phyloP scores from a whole-genome alignment of 2,329 filamentous ascomycete genomes.

The Trichophyton mentagrophytes region DNA sequence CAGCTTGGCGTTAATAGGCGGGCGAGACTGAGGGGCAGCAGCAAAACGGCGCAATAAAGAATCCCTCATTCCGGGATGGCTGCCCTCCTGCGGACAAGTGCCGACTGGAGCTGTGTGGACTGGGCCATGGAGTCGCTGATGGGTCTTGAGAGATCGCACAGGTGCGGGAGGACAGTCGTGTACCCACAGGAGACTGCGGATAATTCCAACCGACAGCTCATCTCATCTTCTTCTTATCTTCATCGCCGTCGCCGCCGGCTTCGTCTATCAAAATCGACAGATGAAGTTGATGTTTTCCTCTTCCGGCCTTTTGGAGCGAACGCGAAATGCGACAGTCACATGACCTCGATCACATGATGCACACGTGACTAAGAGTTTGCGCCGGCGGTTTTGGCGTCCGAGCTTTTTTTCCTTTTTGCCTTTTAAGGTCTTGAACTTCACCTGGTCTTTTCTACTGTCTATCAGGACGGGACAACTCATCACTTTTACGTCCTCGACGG shows the following conservation, averaged over 20 bases:
- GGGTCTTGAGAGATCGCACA: not conserved
- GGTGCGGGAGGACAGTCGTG: not conserved
- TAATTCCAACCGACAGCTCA: not conserved
- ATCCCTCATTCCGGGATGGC: not conserved
- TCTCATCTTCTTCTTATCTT: not conserved
- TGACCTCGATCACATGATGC: no score
- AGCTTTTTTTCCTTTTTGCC: no score
- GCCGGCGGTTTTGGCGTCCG: no score
- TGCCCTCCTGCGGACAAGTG: not conserved
- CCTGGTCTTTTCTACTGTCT: no score
- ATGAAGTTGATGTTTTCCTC: no score
- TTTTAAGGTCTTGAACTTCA: no score
- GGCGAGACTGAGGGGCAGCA: not conserved
- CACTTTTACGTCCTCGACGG: not conserved
- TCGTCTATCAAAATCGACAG: no score
- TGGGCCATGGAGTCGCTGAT: not conserved
- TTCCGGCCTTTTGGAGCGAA: no score
- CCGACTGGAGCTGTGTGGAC: not conserved
- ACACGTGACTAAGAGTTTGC: no score
- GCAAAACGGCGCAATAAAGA: not conserved
- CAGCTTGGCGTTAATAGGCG: not conserved
- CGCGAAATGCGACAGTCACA: no score
- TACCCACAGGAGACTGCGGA: not conserved
- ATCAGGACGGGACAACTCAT: not conserved
- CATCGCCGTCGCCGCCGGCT: not conserved